Percentiles rank a stretch among this genome's conserved stretches.
These are phyloP conservation scores for Rhizophagus prolifer DNA, from an alignment of 192 early-diverging fungal genomes.

Conservation along the genomic window DNA sequence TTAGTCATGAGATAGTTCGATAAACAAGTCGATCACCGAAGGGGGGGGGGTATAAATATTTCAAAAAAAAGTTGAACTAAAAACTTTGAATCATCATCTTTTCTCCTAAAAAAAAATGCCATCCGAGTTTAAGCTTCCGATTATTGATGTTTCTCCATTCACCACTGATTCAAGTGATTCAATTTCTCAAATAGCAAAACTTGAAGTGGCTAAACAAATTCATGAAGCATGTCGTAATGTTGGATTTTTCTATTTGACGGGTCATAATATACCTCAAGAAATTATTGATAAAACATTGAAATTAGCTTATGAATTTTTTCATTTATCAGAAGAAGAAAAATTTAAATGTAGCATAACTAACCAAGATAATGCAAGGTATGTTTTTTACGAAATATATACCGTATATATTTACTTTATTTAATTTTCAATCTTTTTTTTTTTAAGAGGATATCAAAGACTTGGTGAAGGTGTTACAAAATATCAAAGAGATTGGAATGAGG, in stretches of 20 bases:
- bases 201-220: constrained; percentile 31
- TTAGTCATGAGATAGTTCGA: too few relatives aligned
- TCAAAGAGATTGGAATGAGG: constrained; percentile 51
- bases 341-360: constrained; percentile 40
- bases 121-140: neutral
- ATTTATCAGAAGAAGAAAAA: constrained; percentile 35
- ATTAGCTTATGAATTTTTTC: constrained; percentile 48
- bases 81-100: neutral
- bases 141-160: constrained; percentile 26
- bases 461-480: constrained; percentile 54
- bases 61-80: too few relatives aligned
- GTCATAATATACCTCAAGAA: constrained; percentile 43
- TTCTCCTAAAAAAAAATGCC: neutral
- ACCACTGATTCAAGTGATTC: neutral
- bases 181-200: neutral
- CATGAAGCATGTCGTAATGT: constrained; percentile 42
- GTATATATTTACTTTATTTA: too few relatives aligned
- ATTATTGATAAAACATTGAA: constrained; percentile 29
- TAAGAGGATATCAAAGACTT: constrained; percentile 49
- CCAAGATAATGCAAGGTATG: constrained; percentile 41
- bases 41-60: too few relatives aligned
- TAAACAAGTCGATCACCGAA: too few relatives aligned
- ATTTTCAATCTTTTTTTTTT: neutral
- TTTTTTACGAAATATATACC: too few relatives aligned
- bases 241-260: constrained; percentile 49